Percentiles rank a stretch among this genome's conserved stretches.
phyloP scores from a whole-genome alignment of 2,329 filamentous ascomycete species.

The Knufia petricola region DNA sequence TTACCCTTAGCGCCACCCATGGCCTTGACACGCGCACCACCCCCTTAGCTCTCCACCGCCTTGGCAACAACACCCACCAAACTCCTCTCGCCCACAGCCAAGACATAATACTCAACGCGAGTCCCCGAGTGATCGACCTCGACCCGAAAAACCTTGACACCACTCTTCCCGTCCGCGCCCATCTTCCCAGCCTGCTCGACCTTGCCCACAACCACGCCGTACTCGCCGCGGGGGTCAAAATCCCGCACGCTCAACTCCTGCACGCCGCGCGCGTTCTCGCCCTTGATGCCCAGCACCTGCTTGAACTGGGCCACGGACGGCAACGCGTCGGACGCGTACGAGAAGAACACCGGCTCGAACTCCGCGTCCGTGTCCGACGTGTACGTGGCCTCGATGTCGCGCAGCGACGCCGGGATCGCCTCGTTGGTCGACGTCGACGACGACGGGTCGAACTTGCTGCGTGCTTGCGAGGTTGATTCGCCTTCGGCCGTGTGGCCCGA shows the following conservation, averaged over 20 bases:
- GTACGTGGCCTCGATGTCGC: constrained; percentile 44
- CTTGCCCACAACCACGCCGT: constrained; percentile 54
- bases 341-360: constrained; percentile 66
- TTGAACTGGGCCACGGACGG: constrained; percentile 55
- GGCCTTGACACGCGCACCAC: too few relatives aligned
- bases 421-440: constrained; percentile 13
- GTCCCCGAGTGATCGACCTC: constrained; percentile 38
- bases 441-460: constrained; percentile 15
- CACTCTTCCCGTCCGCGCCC: constrained; percentile 30
- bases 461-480: constrained; percentile 16
- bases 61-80: constrained; percentile 71
- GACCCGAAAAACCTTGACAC: constrained; percentile 67
- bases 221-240: constrained; percentile 65
- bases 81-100: constrained; percentile 54
- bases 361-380: constrained; percentile 73
- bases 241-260: constrained; percentile 57
- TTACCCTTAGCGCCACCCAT: too few relatives aligned
- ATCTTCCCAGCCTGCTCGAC: constrained; percentile 25
- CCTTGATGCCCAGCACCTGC: constrained; percentile 49
- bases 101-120: constrained; percentile 62
- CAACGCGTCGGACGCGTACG: constrained; percentile 40
- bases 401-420: constrained; percentile 35
- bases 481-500: constrained; percentile 22
- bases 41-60: constrained; percentile 57
- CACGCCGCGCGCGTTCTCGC: constrained; percentile 39